Percentiles rank a stretch among this genome's conserved stretches.
These are phyloP conservation scores for Paradendryphiella salina DNA, from an alignment of 2,329 filamentous ascomycete species.

Conservation along the genomic window DNA sequence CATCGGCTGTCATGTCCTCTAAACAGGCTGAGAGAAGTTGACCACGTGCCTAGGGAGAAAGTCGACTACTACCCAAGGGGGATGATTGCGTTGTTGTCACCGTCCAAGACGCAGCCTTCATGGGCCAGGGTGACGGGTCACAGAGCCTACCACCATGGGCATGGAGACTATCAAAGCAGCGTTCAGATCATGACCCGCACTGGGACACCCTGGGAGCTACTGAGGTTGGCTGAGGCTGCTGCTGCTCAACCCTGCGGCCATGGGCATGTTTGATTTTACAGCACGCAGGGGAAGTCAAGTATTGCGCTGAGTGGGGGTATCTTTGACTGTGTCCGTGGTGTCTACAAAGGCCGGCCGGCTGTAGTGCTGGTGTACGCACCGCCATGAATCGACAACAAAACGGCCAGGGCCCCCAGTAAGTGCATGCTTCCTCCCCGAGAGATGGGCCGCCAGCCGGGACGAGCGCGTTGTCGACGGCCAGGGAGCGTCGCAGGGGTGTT, in stretches of 20 bases:
- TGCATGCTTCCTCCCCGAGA: constrained; percentile 23
- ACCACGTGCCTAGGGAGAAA: background rate
- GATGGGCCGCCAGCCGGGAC: constrained; percentile 27
- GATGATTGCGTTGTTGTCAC: constrained; percentile 6
- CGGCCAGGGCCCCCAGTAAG: constrained; percentile 36
- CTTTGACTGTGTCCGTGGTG: constrained; percentile 31
- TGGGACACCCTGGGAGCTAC: constrained; percentile 8
- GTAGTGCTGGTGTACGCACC: constrained; percentile 23
- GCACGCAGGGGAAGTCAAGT: constrained; percentile 22
- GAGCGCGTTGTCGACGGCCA: constrained; percentile 15
- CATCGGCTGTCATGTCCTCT: no score
- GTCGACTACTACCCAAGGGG: constrained; percentile 6
- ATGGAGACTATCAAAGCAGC: background rate
- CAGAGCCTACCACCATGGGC: constrained; percentile 5
- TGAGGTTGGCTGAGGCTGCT: constrained; percentile 24
- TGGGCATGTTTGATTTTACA: constrained; percentile 33
- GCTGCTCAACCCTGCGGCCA: constrained; percentile 9
- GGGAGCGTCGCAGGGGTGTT: constrained; percentile 25
- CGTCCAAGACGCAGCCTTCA: constrained; percentile 14
- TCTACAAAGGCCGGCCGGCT: constrained; percentile 32
- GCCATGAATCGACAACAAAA: constrained; percentile 36
- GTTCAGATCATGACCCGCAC: constrained; percentile 6
- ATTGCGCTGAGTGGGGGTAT: constrained; percentile 32
- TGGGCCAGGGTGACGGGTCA: constrained; percentile 25
- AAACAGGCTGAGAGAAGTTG: no score